Base-by-base conservation (phyloP, 2,329 filamentous ascomycete species). In the Fusarium keratoplasticum region DNA sequence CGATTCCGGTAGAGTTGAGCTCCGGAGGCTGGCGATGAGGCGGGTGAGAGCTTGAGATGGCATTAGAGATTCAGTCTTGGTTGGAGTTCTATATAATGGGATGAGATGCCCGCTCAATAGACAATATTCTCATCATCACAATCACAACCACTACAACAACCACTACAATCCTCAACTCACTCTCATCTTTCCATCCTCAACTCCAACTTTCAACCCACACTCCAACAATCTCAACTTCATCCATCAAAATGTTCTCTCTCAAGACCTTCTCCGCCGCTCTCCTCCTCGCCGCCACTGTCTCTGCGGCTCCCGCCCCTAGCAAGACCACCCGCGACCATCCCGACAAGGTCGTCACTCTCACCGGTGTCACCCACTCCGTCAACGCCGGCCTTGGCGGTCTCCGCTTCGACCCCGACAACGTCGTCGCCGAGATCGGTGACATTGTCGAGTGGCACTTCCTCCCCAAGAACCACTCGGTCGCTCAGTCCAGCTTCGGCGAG, bases 401-500 rank as follows among this genome's bases (percentile, higher is more conserved):
- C 35, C 78, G 77, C 58, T 90, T 90, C 80, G 82, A 85, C 58
- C 89, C 89, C 2, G 82, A 86, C 70, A 86, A 84, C 71, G 81
- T 89, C 44, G 84, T 83, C 4, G 89, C 88, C 20, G 79, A 82
- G 13, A 66, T 84, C 9, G 88, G 88, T 67, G 87, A 89, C 69
- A 72, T 87, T 5, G 78, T 90, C 66, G 87, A 90, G 81, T 90
- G 86, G 82, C 86, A 87, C 76, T 90, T 87, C 83, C 85, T 85
- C 71, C 84, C 88, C 10, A 77, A 74, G 67, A 88, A 87, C 81
- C 88, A 89, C 84, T 85, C 84, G 20, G 82, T 90, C 47, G 83
- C 76, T 2, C 81, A 86, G 77, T 84, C 84, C 40, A 81, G 77
- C 77, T 87, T 87, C 69, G 82, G 70, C 61, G 72, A 81, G 52